Evolutionary conservation across 2,329 filamentous ascomycete species (phyloP), one percentile per base, ranked within the genome.

Genomic region (Macrophomina tecta): DNA sequence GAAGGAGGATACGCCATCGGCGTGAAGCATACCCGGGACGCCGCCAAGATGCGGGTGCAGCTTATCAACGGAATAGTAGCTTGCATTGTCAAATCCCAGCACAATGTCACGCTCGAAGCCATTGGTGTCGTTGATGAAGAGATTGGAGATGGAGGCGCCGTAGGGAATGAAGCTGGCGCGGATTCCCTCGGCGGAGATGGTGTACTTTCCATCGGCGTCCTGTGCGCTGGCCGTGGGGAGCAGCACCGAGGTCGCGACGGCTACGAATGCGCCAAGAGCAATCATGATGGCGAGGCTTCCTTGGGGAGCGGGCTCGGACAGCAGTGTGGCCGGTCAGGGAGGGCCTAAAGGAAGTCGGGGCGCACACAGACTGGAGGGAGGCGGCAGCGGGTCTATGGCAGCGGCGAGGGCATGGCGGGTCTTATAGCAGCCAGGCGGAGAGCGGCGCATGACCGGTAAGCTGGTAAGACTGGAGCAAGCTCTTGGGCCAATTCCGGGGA

Each of bases 71-170:
- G 77, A 79, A 79, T 93, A 94, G 79, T 90, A 88, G 63, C 82
- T 87, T 53, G 91, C 90, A 74, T 93, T 93, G 80, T 94, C 91
- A 72, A 89, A 93, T 56, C 91, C 91, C 55, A 86, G 84, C 1
- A 94, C 87, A 60, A 94, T 82, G 74, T 94, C 91, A 68, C 90
- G 86, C 74, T 87, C 83, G 51, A 90, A 80, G 53, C 90, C 90
- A 70, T 89, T 83, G 72, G 87, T 86, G 77, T 93, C 91, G 45
- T 86, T 84, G 76, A 94, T 83, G 76, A 91, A 83, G 63, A 94
- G 82, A 74, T 93, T 90, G 67, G 89, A 85, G 72, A 94, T 85
- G 67, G 88, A 88, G 7, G 91, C 91, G 69, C 90, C 91, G 73
- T 93, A 93, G 1, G 90, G 84, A 53, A 93, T 89, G 77, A 93